Evolutionary conservation across 176 grass and related monocot species (phyloP).

Genomic region (Puya raimondii): DNA sequence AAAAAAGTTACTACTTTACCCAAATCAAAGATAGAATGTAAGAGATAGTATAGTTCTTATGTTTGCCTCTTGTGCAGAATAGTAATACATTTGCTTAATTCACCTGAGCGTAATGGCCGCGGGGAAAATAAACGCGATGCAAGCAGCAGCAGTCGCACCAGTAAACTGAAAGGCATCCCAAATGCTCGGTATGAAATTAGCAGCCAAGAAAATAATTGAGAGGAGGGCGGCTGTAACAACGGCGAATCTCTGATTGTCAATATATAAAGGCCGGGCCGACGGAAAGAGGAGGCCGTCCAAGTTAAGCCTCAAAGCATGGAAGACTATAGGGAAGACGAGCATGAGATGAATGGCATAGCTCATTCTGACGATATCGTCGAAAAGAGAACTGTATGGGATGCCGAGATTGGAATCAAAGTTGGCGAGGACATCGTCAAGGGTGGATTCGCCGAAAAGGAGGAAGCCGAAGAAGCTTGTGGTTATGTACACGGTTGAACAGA

Average conservation of each 20-base stretch:
- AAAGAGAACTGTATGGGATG: slow-evolving; percentile 72
- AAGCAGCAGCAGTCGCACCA: slow-evolving; percentile 90
- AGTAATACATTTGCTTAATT: neutral
- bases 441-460: slow-evolving; percentile 79
- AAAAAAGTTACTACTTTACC: too few species aligned
- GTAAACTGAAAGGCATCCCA: slow-evolving; percentile 98
- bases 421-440: slow-evolving; percentile 74
- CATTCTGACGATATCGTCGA: slow-evolving; percentile 76
- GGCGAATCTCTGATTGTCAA: slow-evolving; percentile 57
- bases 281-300: slow-evolving; percentile 78
- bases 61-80: neutral
- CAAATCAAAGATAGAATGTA: neutral
- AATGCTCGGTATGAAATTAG: slow-evolving; percentile 93
- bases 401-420: slow-evolving; percentile 90
- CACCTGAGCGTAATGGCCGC: slow-evolving; percentile 77
- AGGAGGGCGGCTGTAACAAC: slow-evolving; percentile 53
- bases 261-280: slow-evolving; percentile 41
- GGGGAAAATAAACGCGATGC: slow-evolving; percentile 90
- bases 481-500: slow-evolving; percentile 76
- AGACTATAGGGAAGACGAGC: slow-evolving; percentile 98
- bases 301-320: slow-evolving; percentile 85
- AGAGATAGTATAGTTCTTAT: too few species aligned
- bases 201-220: slow-evolving; percentile 59
- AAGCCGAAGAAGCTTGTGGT: slow-evolving; percentile 84
- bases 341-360: slow-evolving; percentile 88